These are phyloP conservation scores for Cyphellophora europaea DNA, from an alignment of 2,329 filamentous ascomycete genomes.

Conservation along the genomic window DNA sequence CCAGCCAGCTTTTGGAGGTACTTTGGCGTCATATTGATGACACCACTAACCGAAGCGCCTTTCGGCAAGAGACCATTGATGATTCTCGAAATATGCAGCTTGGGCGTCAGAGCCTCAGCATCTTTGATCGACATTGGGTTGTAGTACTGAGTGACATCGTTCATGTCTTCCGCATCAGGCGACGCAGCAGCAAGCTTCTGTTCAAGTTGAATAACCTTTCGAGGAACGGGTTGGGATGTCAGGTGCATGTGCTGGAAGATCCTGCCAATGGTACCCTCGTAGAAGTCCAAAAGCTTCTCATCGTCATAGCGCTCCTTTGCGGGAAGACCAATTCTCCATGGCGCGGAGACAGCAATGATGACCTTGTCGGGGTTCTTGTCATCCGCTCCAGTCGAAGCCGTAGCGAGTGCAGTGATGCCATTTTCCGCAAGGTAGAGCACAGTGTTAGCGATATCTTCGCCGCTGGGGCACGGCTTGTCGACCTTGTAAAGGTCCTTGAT, in stretches of 20 bases:
- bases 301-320: slow-evolving; percentile 54
- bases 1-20: slow-evolving; percentile 51
- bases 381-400: slow-evolving; percentile 31
- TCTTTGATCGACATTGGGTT: slow-evolving; percentile 53
- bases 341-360: slow-evolving; percentile 36
- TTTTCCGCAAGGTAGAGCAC: slow-evolving; percentile 28
- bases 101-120: slow-evolving; percentile 45
- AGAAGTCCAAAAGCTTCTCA: slow-evolving; percentile 42
- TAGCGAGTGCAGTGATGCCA: slow-evolving; percentile 27
- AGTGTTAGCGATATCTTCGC: slow-evolving; percentile 25
- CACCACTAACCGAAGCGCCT: slow-evolving; percentile 39
- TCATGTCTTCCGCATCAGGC: slow-evolving; percentile 47
- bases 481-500: slow-evolving; percentile 36
- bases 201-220: slow-evolving; percentile 48
- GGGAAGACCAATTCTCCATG: slow-evolving; percentile 46
- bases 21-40: slow-evolving; percentile 51
- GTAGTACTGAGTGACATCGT: slow-evolving; percentile 57
- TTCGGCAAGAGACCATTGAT: slow-evolving; percentile 44
- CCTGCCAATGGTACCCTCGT: slow-evolving; percentile 35
- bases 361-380: slow-evolving; percentile 48
- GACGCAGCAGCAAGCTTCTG: slow-evolving; percentile 50
- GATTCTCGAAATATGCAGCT: slow-evolving; percentile 45
- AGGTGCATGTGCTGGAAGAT: slow-evolving; percentile 33
- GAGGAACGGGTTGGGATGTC: slow-evolving; percentile 20
- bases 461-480: slow-evolving; percentile 22